Percentiles rank a stretch among this genome's conserved stretches.
Conservation (phyloP, 192 early-diverging fungal genomes). For the Podila minutissima region DNA sequence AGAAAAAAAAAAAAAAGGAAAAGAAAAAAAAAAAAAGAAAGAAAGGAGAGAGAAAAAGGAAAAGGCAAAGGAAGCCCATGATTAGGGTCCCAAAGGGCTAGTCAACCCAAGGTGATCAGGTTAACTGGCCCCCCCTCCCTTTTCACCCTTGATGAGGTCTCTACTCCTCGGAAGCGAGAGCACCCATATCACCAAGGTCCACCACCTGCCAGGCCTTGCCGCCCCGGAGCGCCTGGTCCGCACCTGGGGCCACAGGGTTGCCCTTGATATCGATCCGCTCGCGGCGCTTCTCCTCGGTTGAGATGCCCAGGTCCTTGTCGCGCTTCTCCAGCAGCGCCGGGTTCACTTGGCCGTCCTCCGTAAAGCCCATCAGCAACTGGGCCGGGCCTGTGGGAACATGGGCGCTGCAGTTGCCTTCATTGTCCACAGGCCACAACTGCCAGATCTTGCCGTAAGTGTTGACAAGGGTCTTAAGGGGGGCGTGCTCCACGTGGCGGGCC, state of each 20-base stretch:
- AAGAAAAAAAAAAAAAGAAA: no score
- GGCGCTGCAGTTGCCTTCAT: conserved; percentile 50
- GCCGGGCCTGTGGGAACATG: conserved; percentile 49
- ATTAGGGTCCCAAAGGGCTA: no score
- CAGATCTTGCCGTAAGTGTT: conserved; percentile 61
- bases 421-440: conserved; percentile 65
- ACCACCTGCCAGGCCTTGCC: conserved; percentile 22
- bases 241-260: conserved; percentile 14
- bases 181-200: conserved; percentile 10
- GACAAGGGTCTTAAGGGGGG: conserved; percentile 35
- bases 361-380: conserved; percentile 56
- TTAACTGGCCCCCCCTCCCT: no score
- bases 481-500: conserved; percentile 35
- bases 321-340: conserved; percentile 25
- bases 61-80: not conserved
- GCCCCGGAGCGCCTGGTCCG: conserved; percentile 14
- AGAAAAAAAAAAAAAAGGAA: not conserved
- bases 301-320: conserved; percentile 35
- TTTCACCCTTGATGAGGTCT: not conserved
- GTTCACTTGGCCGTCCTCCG: conserved; percentile 54
- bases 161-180: not conserved
- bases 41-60: no score
- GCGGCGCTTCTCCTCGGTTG: conserved; percentile 20
- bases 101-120: not conserved
- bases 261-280: conserved; percentile 21